Base-by-base conservation (phyloP, 176 grass and related monocot species). In the Triticum turgidum region DNA sequence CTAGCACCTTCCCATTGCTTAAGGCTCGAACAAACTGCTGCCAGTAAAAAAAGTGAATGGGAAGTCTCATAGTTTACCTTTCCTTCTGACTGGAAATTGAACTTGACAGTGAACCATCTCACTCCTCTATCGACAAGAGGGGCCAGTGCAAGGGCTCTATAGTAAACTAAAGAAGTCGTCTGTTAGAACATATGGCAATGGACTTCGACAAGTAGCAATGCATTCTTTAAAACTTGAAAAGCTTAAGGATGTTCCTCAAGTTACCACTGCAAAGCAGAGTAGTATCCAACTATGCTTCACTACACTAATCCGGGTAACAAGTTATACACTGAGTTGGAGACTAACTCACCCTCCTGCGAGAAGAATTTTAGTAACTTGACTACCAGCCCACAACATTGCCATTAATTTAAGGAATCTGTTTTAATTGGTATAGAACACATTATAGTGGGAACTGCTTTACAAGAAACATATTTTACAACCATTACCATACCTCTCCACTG, bases 321-420 rank as follows among this genome's bases (percentile, higher is more conserved):
- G 33, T 20, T 82, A 1, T 32, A 15, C 25, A 59, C 17, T 66
- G 18, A 88, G 42, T 42, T 38, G 17, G n/a, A 58, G 20, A 32
- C 70, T 82, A 65, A 86, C 90, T 89, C 45, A 98, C 96, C 96
- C 93, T 91, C 90, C 96, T 12, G 84, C 90, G 77, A 92, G 88
- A 68, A 92, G 18, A 82, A 98, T 86, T 86, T 98, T 98, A 66
- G 92, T 94, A 78, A 98, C 93, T 84, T 94, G 93, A 89, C 93
- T 96, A 73, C 96, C 32, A 32, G 91, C 96, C 96, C 96, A 98
- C 9, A 98, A 86, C 90, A 88, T 96, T 62, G 90, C 93, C 93
- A 98, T 91, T 76, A 98, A 20, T 91, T 95, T 98, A 69, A 98
- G 81, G 49, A 98, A 98, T 41, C 96, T 98, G 79, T 44, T 80